These are phyloP conservation scores for Xylaria sp. DNA, from an alignment of 2,329 filamentous ascomycete genomes.

Conservation along the genomic window DNA sequence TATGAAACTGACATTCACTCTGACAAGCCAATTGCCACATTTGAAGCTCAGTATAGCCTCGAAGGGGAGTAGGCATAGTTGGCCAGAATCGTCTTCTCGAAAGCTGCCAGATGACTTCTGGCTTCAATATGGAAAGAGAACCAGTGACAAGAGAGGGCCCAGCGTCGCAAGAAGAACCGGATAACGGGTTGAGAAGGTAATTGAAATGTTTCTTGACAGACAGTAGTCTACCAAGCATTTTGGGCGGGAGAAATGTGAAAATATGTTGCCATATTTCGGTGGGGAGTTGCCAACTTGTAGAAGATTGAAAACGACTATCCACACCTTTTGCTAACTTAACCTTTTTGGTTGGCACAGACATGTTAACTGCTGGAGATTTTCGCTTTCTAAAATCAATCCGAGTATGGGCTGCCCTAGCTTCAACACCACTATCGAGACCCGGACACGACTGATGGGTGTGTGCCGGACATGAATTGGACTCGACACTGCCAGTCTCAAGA, in stretches of 20 bases:
- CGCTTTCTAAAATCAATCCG: constrained; percentile 34
- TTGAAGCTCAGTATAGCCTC: constrained; percentile 72
- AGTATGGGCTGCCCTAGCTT: constrained; percentile 4
- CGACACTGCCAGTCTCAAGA: constrained; percentile 32
- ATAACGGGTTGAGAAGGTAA: constrained; percentile 63
- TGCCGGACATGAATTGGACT: constrained; percentile 24
- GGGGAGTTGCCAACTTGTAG: constrained; percentile 50
- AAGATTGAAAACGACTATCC: constrained; percentile 9
- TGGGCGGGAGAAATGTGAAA: constrained; percentile 73
- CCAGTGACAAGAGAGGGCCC: constrained; percentile 50
- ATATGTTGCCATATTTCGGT: constrained; percentile 75
- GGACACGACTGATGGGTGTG: constrained; percentile 18
- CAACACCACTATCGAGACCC: constrained; percentile 7
- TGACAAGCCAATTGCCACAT: constrained; percentile 80
- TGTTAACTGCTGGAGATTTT: constrained; percentile 29
- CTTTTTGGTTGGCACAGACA: constrained; percentile 37
- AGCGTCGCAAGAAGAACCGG: constrained; percentile 44
- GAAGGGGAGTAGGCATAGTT: constrained; percentile 74
- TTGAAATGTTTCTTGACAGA: constrained; percentile 74
- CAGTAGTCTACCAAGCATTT: constrained; percentile 71
- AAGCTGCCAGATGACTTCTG: constrained; percentile 75
- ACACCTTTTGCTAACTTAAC: constrained; percentile 34
- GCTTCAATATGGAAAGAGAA: constrained; percentile 55
- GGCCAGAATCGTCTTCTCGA: constrained; percentile 73
- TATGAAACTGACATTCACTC: constrained; percentile 74